Evolutionary conservation across 1,139 yeast genomes (phyloP).

Genomic region (Kluyveromyces sp.): DNA sequence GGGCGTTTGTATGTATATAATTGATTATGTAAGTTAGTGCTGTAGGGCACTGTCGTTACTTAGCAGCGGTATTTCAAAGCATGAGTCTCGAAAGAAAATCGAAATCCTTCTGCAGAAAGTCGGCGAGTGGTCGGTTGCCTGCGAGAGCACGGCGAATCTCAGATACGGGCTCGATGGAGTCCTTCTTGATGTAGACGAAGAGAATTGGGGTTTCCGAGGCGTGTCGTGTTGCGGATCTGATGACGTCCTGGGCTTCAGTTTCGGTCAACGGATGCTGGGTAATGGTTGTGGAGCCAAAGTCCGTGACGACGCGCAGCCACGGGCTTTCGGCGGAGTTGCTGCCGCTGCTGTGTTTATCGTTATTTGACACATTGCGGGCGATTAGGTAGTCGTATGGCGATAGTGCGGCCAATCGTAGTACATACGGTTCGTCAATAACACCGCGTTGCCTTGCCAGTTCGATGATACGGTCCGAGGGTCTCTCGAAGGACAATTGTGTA

Average conservation of each 20-base stretch:
- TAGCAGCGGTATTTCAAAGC: not conserved
- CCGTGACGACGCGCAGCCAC: slow-evolving; percentile 8
- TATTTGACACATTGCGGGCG: slow-evolving; percentile 2
- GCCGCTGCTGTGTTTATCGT: slow-evolving; percentile 7
- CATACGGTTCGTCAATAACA: slow-evolving; percentile 23
- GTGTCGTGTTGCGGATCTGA: slow-evolving; percentile 18
- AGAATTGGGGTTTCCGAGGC: slow-evolving; percentile 26
- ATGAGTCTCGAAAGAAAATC: not conserved
- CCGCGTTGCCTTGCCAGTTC: slow-evolving; percentile 20
- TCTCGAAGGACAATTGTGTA: slow-evolving; percentile 23
- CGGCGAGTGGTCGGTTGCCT: slow-evolving; percentile 11
- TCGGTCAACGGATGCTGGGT: slow-evolving; percentile 5
- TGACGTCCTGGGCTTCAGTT: slow-evolving; percentile 16
- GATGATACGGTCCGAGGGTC: slow-evolving; percentile 20
- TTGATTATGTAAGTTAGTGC: not conserved
- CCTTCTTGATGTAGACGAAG: slow-evolving; percentile 21
- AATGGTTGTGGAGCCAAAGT: slow-evolving; percentile 14
- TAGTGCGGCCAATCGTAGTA: slow-evolving; percentile 20
- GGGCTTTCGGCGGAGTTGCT: slow-evolving; percentile 13
- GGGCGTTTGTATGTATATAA: not conserved
- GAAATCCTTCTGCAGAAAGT: not conserved
- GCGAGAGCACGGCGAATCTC: slow-evolving; percentile 12
- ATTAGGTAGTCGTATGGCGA: slow-evolving; percentile 24
- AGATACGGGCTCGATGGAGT: slow-evolving; percentile 13
- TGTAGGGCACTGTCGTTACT: not conserved